Evolutionary conservation across 352 stramenopile species (phyloP).

Genomic region (Aphanomyces astaci): DNA sequence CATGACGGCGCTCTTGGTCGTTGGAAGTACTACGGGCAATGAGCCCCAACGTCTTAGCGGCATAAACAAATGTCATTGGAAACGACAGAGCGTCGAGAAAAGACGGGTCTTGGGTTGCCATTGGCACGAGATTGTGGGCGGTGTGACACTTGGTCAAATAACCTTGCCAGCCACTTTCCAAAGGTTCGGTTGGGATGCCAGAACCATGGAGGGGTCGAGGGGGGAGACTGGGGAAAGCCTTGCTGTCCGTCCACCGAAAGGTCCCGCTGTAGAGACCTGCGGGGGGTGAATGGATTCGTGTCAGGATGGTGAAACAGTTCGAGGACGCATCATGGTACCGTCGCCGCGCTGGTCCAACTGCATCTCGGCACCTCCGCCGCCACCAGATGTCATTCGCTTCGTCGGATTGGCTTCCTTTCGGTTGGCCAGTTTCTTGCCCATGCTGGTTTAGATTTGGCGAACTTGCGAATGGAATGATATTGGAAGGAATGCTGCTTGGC

Average conservation of each 20-base stretch:
- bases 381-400: neutral
- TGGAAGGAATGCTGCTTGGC: too few species aligned
- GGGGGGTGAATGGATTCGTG: neutral
- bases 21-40: neutral
- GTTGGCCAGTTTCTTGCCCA: neutral
- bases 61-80: conserved; percentile 52
- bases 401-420: neutral
- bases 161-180: conserved; percentile 39
- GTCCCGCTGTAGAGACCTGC: conserved; percentile 61
- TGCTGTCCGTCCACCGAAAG: conserved; percentile 67
- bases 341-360: conserved; percentile 57
- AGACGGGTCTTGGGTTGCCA: conserved; percentile 43
- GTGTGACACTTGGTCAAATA: conserved; percentile 35
- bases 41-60: conserved; percentile 32
- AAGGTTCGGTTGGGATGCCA: neutral
- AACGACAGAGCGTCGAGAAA: conserved; percentile 72
- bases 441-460: neutral
- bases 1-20: conserved; percentile 18
- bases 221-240: conserved; percentile 42
- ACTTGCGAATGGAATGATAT: too few species aligned
- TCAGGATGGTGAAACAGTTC: too few species aligned
- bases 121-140: conserved; percentile 31
- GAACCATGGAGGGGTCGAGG: neutral
- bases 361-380: conserved; percentile 29
- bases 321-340: conserved; percentile 21